Base-by-base conservation (phyloP, 2,329 filamentous ascomycete genomes). In the Venturia asperata region DNA sequence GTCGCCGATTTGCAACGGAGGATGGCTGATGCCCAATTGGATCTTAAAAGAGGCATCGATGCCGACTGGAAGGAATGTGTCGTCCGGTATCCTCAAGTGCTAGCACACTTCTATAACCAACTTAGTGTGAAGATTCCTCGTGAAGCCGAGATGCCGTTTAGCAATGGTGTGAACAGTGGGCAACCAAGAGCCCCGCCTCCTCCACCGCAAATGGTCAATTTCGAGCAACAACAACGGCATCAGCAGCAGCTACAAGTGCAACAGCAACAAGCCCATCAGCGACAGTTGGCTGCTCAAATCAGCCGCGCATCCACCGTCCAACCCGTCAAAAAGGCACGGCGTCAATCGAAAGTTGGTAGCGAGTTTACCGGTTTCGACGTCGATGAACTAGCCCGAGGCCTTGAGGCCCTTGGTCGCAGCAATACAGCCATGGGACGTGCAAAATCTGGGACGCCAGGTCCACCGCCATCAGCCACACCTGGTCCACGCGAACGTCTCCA, bases 71-170 rank as follows among this genome's bases (percentile, higher is more conserved):
- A 63, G 30, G 56, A 52, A n/a, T 67, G 66, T 43, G 65, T 67
- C 2, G 17, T 67, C 24, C 56, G 55, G 19, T 67, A 67, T 61
- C 66, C 66, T 15, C 62, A 67, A 42, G 66, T 67, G 17, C 56
- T 67, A 34, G 52, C 63, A 17, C 61, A 67, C 45, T 67, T 61
- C 52, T 67, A 67, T 56, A 19, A 10, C 19, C 65, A 65, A 49
- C 27, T 67, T 7, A 41, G 68, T 7, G 43, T 67, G 13, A 30
- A 45, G 24, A 56, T 64, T 10, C 66, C 66, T 21, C 34, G 42
- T 30, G 45, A 67, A 24, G 68, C 82, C 82, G 41, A 65, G 34
- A 39, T 49, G 47, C 58, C 64, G 15, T 65, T 62, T 27, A 30
- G 39, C 42, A 47, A 49, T 17, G 24, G 42, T 34, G 55, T 42